These are phyloP conservation scores for Russula sp. DNA, from an alignment of 768 basidiomycete genomes.

Conservation along the genomic window DNA sequence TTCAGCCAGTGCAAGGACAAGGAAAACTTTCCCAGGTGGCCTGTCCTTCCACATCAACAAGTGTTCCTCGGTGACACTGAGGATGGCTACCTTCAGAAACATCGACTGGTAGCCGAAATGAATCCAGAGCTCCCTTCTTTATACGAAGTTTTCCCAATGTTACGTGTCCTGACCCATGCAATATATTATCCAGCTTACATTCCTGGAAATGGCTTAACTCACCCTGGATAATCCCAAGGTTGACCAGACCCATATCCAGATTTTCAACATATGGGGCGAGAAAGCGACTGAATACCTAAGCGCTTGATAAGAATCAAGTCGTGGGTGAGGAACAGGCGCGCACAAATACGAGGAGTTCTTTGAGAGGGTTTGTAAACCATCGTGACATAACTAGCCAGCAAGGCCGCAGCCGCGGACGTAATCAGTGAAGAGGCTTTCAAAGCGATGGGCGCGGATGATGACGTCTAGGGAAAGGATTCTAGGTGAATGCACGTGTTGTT, in stretches of 20 bases:
- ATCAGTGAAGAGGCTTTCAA: not conserved
- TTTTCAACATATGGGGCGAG: conserved; percentile 96
- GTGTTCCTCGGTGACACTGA: not conserved
- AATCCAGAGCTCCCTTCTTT: conserved; percentile 91
- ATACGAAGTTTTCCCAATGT: conserved; percentile 77
- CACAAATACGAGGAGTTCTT: conserved; percentile 77
- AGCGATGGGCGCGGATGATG: not conserved
- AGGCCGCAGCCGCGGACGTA: not conserved
- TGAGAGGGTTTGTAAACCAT: conserved; percentile 86
- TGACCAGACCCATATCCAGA: conserved; percentile 89
- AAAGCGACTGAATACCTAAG: conserved; percentile 81
- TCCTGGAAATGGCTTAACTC: conserved; percentile 17
- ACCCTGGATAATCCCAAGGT: conserved; percentile 89
- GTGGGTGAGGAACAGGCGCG: conserved; percentile 27
- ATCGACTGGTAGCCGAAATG: conserved; percentile 92
- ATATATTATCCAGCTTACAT: conserved; percentile 12
- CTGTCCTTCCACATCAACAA: conserved; percentile 34
- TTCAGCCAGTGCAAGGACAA: conserved; percentile 87
- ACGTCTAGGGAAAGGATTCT: not conserved
- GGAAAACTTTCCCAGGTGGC: conserved; percentile 81
- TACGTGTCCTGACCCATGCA: conserved; percentile 51
- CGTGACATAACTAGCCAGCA: conserved; percentile 11
- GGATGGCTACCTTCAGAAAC: conserved; percentile 71
- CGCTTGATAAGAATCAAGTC: not conserved
- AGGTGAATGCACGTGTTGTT: not conserved